Conservation (phyloP, 73 alveolate species). For the Paramecium bursaria region DNA sequence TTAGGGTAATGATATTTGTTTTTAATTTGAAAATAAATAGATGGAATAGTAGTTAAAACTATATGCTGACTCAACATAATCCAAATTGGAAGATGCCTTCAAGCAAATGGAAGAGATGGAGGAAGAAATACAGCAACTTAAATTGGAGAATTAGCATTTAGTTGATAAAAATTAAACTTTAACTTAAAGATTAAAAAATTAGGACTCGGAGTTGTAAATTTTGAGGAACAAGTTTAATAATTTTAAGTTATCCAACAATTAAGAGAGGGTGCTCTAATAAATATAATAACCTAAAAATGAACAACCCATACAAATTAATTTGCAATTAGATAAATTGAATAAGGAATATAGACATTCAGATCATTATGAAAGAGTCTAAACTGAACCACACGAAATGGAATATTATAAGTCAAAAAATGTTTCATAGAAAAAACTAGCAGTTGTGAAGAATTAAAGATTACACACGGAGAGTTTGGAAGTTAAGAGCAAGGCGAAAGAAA, state of each 20-base stretch:
- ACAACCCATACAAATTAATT: neutral
- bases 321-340: slow-evolving; percentile 14
- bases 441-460: neutral
- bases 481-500: slow-evolving; percentile 4
- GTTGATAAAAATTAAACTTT: slow-evolving; percentile 12
- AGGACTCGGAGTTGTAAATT: slow-evolving; percentile 11
- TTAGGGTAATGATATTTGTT: neutral
- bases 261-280: slow-evolving; percentile 13
- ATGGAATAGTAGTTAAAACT: slow-evolving; percentile 41
- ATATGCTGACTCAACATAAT: slow-evolving; percentile 41
- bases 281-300: neutral
- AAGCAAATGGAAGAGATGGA: slow-evolving; percentile 38
- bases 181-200: neutral
- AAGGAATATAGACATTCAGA: neutral
- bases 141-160: slow-evolving; percentile 4
- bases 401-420: slow-evolving; percentile 43
- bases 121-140: slow-evolving; percentile 2
- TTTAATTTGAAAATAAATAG: slow-evolving; percentile 8
- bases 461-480: slow-evolving; percentile 15
- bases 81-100: slow-evolving; percentile 33
- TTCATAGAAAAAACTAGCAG: slow-evolving; percentile 26
- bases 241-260: neutral
- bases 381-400: slow-evolving; percentile 58
- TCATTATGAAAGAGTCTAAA: slow-evolving; percentile 22
- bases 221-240: neutral